Conservation (phyloP, 163 green algal species). For the Chloromonas sp. region DNA sequence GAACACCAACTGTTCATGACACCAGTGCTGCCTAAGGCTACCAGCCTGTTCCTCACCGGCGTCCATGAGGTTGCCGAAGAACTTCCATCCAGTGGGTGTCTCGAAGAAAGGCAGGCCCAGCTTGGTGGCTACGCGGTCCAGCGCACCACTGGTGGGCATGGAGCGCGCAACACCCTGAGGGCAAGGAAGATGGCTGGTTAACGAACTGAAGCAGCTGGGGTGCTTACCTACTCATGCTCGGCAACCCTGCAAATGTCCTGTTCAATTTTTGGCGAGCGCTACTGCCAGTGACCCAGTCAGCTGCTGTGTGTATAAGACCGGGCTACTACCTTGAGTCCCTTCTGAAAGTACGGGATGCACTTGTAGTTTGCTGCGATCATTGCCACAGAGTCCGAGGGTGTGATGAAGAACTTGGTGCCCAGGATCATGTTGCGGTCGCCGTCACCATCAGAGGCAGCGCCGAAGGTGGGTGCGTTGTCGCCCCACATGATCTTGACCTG, state of each 20-base stretch:
- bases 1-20: no score
- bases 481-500: slow-evolving; percentile 81
- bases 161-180: slow-evolving; percentile 83
- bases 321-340: slow-evolving; percentile 78
- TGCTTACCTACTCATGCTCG: no score
- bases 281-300: no score
- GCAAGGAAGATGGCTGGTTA: no score
- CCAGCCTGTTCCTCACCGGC: slow-evolving; percentile 26
- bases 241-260: no score
- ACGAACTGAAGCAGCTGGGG: no score
- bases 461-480: slow-evolving; percentile 72
- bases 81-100: slow-evolving; percentile 98
- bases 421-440: slow-evolving; percentile 99
- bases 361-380: slow-evolving; percentile 96
- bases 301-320: no score
- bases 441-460: slow-evolving; percentile 91
- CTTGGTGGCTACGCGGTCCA: slow-evolving; percentile 85
- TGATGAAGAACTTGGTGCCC: slow-evolving; percentile 95
- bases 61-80: slow-evolving; percentile 99
- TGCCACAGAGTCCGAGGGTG: slow-evolving; percentile 91
- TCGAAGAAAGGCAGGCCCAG: slow-evolving; percentile 92
- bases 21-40: no score
- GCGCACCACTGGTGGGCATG: slow-evolving; percentile 92
- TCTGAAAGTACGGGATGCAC: slow-evolving; percentile 96
- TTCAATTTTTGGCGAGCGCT: no score